A percentile compares a stretch with the other conserved stretches of the same genome.
phyloP scores from a whole-genome alignment of 495 filamentous ascomycete genomes.

The Melanomma pulvis-pyrius region DNA sequence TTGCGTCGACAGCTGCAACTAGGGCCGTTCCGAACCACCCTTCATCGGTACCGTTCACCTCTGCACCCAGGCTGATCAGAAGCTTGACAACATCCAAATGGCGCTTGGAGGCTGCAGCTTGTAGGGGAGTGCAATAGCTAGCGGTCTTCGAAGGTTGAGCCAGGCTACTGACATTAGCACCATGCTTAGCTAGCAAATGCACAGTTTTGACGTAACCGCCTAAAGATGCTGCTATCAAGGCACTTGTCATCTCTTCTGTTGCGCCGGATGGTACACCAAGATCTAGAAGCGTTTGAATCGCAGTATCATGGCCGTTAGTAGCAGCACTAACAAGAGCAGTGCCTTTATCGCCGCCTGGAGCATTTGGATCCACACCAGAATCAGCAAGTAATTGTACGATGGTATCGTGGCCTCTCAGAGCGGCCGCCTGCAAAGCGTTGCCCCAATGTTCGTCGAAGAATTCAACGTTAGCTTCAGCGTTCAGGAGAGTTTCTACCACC shows the following conservation, averaged over 20 bases:
- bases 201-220: slow-evolving; percentile 7
- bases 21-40: slow-evolving; percentile 4
- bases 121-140: slow-evolving; percentile 4
- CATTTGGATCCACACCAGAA: slow-evolving; percentile 33
- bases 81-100: neutral
- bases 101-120: slow-evolving; percentile 6
- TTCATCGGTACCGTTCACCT: neutral
- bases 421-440: slow-evolving; percentile 20
- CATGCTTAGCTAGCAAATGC: neutral
- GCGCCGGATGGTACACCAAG: neutral
- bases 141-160: neutral
- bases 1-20: neutral
- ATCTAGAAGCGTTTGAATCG: neutral
- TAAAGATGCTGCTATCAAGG: neutral
- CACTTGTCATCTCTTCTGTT: slow-evolving; percentile 5
- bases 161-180: slow-evolving; percentile 21
- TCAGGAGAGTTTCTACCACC: slow-evolving; percentile 31
- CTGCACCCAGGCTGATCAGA: slow-evolving; percentile 7
- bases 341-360: slow-evolving; percentile 10
- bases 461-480: slow-evolving; percentile 35
- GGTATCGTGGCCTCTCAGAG: slow-evolving; percentile 14
- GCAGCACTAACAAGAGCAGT: slow-evolving; percentile 5
- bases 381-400: slow-evolving; percentile 29
- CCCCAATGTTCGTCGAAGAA: neutral
- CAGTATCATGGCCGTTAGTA: neutral